Conservation (phyloP, 257 asterid genomes). For the Henckelia pumila region DNA sequence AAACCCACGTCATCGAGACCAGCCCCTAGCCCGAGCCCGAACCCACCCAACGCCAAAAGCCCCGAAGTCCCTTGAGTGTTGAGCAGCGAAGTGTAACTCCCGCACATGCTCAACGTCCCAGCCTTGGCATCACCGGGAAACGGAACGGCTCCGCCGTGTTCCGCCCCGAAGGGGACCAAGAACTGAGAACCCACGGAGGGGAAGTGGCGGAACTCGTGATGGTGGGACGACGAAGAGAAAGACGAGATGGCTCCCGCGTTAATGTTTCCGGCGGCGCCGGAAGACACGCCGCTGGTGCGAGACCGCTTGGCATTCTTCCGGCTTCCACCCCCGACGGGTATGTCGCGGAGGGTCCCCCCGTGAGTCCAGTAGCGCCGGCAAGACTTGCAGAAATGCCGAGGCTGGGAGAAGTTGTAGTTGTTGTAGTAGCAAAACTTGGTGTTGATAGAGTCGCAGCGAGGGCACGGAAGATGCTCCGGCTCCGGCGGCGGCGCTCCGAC, state of each 20-base stretch:
- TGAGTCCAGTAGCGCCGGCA: slow-evolving; percentile 99
- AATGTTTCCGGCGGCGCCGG: slow-evolving; percentile 17
- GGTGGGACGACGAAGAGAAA: slow-evolving; percentile 28
- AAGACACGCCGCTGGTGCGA: slow-evolving; percentile 32
- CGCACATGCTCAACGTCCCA: slow-evolving; percentile 28
- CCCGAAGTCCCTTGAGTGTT: slow-evolving; percentile 40
- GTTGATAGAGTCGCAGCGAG: slow-evolving; percentile 91
- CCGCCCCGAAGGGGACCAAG: slow-evolving; percentile 38
- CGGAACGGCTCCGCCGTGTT: slow-evolving; percentile 34
- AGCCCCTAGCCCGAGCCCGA: not conserved
- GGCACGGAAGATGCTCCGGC: slow-evolving; percentile 90
- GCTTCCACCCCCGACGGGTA: slow-evolving; percentile 91
- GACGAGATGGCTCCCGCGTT: not conserved
- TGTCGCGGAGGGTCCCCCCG: slow-evolving; percentile 93
- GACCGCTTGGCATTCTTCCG: slow-evolving; percentile 89
- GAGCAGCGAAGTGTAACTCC: slow-evolving; percentile 73
- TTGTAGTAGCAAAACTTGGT: slow-evolving; percentile 95
- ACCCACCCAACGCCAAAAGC: not conserved
- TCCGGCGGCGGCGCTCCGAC: slow-evolving; percentile 70
- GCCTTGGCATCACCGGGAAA: slow-evolving; percentile 23
- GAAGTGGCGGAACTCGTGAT: slow-evolving; percentile 52
- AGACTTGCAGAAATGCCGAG: slow-evolving; percentile 88
- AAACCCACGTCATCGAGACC: not conserved
- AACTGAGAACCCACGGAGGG: slow-evolving; percentile 34
- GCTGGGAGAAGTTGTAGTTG: slow-evolving; percentile 94